Evolutionary conservation across 2,329 filamentous ascomycete species (phyloP).

Genomic region (Anthostomella pinea): DNA sequence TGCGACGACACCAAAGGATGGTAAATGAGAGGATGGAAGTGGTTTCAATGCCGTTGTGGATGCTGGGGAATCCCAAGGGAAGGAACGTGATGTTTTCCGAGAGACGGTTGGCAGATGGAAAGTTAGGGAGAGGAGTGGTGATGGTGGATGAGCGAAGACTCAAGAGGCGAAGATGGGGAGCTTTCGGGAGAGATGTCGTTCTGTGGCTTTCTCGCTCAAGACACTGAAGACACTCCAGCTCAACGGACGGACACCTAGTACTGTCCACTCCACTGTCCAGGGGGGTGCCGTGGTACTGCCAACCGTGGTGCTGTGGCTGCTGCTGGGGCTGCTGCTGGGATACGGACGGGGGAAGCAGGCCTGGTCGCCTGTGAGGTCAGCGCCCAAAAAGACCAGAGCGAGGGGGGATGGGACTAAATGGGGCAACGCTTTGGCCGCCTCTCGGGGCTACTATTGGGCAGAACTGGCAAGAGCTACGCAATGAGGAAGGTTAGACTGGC

Average conservation of each 20-base stretch:
- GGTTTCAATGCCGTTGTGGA: conserved; percentile 37
- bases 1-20: conserved; percentile 40
- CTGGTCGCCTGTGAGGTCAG: conserved; percentile 1
- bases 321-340: too few species aligned
- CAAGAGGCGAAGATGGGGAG: conserved; percentile 20
- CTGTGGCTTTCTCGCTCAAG: conserved; percentile 12
- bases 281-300: too few species aligned
- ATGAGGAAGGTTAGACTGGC: neutral
- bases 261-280: too few species aligned
- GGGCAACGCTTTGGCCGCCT: too few species aligned
- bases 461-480: neutral
- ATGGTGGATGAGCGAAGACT: conserved; percentile 15
- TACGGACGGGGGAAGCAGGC: neutral
- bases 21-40: conserved; percentile 43
- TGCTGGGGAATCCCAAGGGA: conserved; percentile 30
- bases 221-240: conserved; percentile 13
- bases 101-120: conserved; percentile 25
- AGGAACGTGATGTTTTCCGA: conserved; percentile 32
- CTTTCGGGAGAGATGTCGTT: conserved; percentile 25
- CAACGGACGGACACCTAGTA: too few species aligned
- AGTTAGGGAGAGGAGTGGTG: conserved; percentile 21
- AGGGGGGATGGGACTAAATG: neutral
- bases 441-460: too few species aligned
- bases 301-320: too few species aligned
- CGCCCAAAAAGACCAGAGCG: neutral